Conservation (phyloP, 208 protist genomes). For the Trypanosoma theileri region DNA sequence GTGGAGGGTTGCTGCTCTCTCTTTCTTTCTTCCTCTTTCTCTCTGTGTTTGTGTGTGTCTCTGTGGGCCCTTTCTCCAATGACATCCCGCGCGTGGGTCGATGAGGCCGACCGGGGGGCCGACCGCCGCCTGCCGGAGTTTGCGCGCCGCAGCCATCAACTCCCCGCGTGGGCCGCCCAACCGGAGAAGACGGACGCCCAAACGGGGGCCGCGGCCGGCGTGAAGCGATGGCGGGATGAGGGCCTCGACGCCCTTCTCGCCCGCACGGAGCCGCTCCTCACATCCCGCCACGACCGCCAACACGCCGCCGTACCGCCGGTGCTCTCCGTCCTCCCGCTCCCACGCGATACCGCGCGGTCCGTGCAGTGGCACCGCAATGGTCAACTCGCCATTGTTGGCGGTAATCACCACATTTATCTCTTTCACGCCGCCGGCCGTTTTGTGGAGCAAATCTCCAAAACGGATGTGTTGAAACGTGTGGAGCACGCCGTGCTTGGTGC, state of each 20-base stretch:
- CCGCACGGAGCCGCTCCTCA: slow-evolving; percentile 71
- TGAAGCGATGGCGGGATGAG: slow-evolving; percentile 75
- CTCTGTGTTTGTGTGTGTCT: background rate
- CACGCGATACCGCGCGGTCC: slow-evolving; percentile 61
- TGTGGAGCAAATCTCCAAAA: slow-evolving; percentile 76
- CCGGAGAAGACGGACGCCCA: slow-evolving; percentile 11
- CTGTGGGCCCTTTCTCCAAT: slow-evolving; percentile 5
- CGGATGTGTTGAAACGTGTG: slow-evolving; percentile 46
- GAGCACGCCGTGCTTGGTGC: slow-evolving; percentile 58
- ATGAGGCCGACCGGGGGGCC: slow-evolving; percentile 50
- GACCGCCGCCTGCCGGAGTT: slow-evolving; percentile 41
- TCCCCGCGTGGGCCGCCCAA: slow-evolving; percentile 62
- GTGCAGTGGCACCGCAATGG: slow-evolving; percentile 86
- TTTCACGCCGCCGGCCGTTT: slow-evolving; percentile 83
- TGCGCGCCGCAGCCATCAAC: slow-evolving; percentile 37
- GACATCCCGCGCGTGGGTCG: slow-evolving; percentile 53
- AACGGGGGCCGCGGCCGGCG: background rate
- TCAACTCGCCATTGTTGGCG: slow-evolving; percentile 72
- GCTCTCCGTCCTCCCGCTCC: slow-evolving; percentile 69
- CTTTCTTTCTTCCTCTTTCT: slow-evolving; percentile 5
- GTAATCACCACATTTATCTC: slow-evolving; percentile 76
- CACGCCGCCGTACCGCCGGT: slow-evolving; percentile 45
- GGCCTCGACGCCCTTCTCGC: slow-evolving; percentile 76
- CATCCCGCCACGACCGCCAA: slow-evolving; percentile 46
- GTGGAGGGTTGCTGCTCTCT: background rate